These are phyloP conservation scores for Westerdykella sp. DNA, from an alignment of 2,329 filamentous ascomycete species.

Conservation along the genomic window DNA sequence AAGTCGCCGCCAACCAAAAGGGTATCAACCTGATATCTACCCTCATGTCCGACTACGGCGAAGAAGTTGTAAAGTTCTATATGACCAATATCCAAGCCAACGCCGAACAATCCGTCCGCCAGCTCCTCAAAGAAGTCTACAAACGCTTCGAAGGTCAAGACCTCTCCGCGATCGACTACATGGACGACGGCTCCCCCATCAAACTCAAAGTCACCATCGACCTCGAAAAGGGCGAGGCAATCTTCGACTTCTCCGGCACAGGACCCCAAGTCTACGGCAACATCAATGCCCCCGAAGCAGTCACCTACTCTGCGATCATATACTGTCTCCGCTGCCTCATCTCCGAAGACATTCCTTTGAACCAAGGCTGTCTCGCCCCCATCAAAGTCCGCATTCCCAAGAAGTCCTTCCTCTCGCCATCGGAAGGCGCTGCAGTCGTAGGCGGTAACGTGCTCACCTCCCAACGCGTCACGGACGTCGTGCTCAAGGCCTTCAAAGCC, in stretches of 20 bases:
- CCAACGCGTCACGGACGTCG: constrained; percentile 76
- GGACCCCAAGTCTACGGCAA: constrained; percentile 75
- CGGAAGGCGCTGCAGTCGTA: constrained; percentile 71
- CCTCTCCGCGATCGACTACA: constrained; percentile 71
- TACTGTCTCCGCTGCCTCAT: constrained; percentile 79
- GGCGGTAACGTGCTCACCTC: constrained; percentile 73
- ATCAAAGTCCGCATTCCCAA: constrained; percentile 69
- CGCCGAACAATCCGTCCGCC: constrained; percentile 68
- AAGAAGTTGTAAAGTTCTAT: constrained; percentile 72
- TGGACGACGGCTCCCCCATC: constrained; percentile 82
- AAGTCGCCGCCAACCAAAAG: constrained; percentile 80
- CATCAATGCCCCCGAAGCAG: constrained; percentile 73
- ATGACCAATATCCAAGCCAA: constrained; percentile 80
- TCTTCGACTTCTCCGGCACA: constrained; percentile 74
- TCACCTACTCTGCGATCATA: constrained; percentile 78
- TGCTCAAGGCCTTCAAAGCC: constrained; percentile 72
- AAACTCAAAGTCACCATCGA: constrained; percentile 69
- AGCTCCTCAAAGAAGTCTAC: constrained; percentile 65
- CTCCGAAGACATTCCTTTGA: constrained; percentile 74
- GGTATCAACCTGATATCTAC: constrained; percentile 71
- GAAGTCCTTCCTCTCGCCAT: constrained; percentile 67
- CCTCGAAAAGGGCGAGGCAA: constrained; percentile 63
- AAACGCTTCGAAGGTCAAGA: constrained; percentile 62
- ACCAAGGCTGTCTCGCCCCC: constrained; percentile 76
- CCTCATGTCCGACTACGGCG: constrained; percentile 71